Conservation (phyloP, 306 rosid genomes). For the Inga oerstediana region DNA sequence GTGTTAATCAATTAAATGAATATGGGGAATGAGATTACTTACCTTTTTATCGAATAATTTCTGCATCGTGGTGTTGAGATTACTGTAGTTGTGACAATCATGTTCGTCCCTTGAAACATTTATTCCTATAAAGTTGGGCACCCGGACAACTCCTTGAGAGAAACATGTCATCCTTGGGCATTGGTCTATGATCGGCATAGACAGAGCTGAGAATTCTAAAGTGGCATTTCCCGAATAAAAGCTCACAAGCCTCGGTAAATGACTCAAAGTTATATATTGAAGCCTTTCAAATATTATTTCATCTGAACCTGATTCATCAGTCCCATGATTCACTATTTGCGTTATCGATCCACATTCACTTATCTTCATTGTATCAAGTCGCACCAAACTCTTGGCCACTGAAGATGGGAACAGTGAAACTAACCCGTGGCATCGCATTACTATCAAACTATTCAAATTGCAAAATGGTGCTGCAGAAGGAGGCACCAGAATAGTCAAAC, state of each 20-base stretch:
- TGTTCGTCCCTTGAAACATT: neutral
- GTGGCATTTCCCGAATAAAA: neutral
- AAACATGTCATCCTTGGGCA: neutral
- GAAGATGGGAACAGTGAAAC: constrained; percentile 9
- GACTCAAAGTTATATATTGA: neutral
- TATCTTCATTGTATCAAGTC: neutral
- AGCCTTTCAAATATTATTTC: neutral
- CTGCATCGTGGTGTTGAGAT: neutral
- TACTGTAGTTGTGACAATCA: neutral
- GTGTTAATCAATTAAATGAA: neutral
- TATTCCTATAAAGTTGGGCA: neutral
- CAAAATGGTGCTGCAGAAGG: neutral
- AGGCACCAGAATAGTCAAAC: neutral
- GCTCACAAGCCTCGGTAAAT: neutral
- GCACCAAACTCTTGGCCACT: constrained; percentile 32
- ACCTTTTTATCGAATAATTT: neutral
- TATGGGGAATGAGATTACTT: no score
- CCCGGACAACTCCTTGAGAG: neutral
- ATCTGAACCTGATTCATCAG: neutral
- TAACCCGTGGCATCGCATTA: constrained; percentile 8
- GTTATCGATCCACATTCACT: neutral
- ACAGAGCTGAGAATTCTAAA: neutral
- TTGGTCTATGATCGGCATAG: neutral
- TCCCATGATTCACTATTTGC: neutral
- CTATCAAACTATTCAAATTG: neutral